These are phyloP conservation scores for Macadamia integrifolia DNA, from an alignment of 164 flowering plant species.

Conservation along the genomic window DNA sequence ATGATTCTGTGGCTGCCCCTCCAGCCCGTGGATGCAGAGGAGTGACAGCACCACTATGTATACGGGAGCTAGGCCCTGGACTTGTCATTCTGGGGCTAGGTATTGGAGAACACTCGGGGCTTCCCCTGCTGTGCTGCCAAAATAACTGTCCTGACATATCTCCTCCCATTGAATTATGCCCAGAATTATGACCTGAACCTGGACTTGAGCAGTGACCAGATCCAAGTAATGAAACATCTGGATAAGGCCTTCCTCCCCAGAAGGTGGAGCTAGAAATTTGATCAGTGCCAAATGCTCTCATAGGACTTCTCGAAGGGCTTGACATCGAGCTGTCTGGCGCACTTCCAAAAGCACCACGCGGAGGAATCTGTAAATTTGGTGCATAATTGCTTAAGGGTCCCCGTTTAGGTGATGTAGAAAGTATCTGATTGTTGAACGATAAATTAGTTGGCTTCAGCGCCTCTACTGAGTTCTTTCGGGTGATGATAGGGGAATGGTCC, in stretches of 20 bases:
- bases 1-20: constrained; percentile 45
- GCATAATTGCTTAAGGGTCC: constrained; percentile 45
- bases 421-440: constrained; percentile 28
- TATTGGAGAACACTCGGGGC: constrained; percentile 51
- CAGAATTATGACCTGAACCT: constrained; percentile 83
- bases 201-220: constrained; percentile 95
- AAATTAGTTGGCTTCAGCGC: constrained; percentile 36
- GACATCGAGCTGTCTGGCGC: constrained; percentile 95
- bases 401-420: constrained; percentile 50
- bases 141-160: constrained; percentile 36
- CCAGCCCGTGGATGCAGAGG: constrained; percentile 88
- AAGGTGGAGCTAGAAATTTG: constrained; percentile 47
- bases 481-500: constrained; percentile 37
- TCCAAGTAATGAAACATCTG: constrained; percentile 58
- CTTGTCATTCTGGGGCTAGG: constrained; percentile 56
- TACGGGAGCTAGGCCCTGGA: constrained; percentile 69
- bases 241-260: constrained; percentile 54
- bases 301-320: constrained; percentile 93
- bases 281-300: constrained; percentile 57
- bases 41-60: constrained; percentile 78
- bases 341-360: constrained; percentile 52
- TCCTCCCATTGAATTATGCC: constrained; percentile 45
- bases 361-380: constrained; percentile 60
- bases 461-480: constrained; percentile 37
- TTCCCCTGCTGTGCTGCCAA: constrained; percentile 46